These are phyloP conservation scores for Puccinia novopanici DNA, from an alignment of 1,284 basidiomycete genomes.

Conservation along the genomic window DNA sequence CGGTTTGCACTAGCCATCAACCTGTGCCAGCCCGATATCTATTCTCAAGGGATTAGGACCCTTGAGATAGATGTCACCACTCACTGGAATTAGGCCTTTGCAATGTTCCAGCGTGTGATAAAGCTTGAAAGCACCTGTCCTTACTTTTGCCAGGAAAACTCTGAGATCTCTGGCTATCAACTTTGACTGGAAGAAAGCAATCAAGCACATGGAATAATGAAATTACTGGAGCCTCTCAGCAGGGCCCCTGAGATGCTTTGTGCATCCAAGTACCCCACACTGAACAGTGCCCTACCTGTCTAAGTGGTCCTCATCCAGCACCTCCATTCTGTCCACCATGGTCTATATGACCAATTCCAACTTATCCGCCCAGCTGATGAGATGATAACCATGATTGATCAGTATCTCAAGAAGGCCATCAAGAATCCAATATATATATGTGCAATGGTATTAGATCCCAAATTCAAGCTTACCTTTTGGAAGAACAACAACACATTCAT, in stretches of 20 bases:
- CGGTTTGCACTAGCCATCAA: too few species aligned
- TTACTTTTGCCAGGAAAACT: not conserved
- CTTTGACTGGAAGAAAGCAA: not conserved
- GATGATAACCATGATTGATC: not conserved
- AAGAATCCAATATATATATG: not conserved
- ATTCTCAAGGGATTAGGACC: not conserved
- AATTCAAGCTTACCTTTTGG: not conserved
- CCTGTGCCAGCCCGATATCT: too few species aligned
- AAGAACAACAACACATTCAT: not conserved
- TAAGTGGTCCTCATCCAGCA: not conserved
- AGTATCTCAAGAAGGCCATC: not conserved
- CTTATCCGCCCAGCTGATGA: not conserved
- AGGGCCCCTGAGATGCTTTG: too few species aligned
- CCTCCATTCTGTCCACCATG: not conserved
- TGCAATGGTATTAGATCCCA: too few species aligned
- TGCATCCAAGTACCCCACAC: not conserved
- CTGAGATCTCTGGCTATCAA: not conserved
- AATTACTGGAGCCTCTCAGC: not conserved
- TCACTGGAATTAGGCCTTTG: not conserved
- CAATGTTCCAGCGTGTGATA: not conserved
- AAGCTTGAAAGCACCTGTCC: not conserved
- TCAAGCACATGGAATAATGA: not conserved
- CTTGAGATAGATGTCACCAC: slow-evolving; percentile 8
- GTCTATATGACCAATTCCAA: slow-evolving; percentile 1
- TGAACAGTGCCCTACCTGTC: not conserved